Conservation (phyloP, 495 filamentous ascomycete genomes). For the Daldinia caldariorum region DNA sequence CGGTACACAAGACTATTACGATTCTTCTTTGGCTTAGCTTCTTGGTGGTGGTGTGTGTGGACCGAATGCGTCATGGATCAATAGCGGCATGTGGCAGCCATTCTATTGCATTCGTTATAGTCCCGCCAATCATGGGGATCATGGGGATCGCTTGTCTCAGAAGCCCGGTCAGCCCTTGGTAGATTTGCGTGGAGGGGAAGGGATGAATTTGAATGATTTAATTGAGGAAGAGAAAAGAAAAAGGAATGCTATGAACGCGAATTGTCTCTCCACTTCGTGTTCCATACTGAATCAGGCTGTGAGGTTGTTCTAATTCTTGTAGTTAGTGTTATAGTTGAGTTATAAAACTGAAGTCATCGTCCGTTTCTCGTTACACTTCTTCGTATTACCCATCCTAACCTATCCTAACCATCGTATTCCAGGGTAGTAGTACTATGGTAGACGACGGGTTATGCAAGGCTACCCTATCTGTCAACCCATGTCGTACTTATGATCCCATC, state of each 20-base stretch:
- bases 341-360: slow-evolving; percentile 7
- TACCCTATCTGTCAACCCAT: slow-evolving; percentile 25
- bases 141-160: slow-evolving; percentile 41
- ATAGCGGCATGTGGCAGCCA: slow-evolving; percentile 40
- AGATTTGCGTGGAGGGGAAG: slow-evolving; percentile 27
- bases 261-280: slow-evolving; percentile 9
- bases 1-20: slow-evolving; percentile 33
- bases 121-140: slow-evolving; percentile 40
- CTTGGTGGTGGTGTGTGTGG: slow-evolving; percentile 35
- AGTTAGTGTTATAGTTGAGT: not conserved
- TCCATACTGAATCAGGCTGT: slow-evolving; percentile 3
- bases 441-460: slow-evolving; percentile 23
- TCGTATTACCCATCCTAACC: slow-evolving; percentile 28
- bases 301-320: slow-evolving; percentile 2
- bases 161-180: slow-evolving; percentile 39
- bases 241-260: slow-evolving; percentile 30
- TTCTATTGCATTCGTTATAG: slow-evolving; percentile 39
- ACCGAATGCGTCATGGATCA: slow-evolving; percentile 48
- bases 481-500: slow-evolving; percentile 46
- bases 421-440: not conserved
- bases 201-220: slow-evolving; percentile 6
- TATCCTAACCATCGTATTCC: too few relatives aligned
- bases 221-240: slow-evolving; percentile 6
- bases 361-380: slow-evolving; percentile 22
- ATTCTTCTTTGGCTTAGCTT: slow-evolving; percentile 20